Evolutionary conservation across 1,284 basidiomycete species (phyloP).

Genomic region (Porodaedalea pini): DNA sequence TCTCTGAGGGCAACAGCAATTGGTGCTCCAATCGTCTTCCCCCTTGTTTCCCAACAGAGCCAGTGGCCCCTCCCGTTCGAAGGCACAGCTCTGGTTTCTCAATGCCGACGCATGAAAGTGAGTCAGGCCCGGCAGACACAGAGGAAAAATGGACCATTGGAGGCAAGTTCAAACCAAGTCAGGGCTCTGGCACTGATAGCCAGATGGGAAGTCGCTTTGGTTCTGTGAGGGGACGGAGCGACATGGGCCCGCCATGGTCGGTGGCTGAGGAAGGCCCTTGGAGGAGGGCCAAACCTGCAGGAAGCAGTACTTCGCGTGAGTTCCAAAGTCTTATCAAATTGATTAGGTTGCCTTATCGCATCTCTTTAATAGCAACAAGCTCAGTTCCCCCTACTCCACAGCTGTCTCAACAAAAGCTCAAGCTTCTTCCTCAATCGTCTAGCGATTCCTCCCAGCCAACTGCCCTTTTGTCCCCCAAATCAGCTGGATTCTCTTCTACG

Average conservation of each 20-base stretch:
- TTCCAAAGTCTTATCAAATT: constrained; percentile 17
- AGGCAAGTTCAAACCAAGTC: constrained; percentile 61
- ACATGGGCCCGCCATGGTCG: constrained; percentile 45
- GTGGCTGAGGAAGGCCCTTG: constrained; percentile 57
- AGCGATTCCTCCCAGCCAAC: constrained; percentile 59
- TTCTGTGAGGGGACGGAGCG: constrained; percentile 44
- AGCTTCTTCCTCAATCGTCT: constrained; percentile 75
- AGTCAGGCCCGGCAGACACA: constrained; percentile 59
- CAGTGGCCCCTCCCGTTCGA: constrained; percentile 44
- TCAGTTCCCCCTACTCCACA: constrained; percentile 81
- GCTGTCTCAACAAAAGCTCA: constrained; percentile 71
- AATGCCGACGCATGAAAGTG: constrained; percentile 43
- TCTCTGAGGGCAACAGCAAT: constrained; percentile 58
- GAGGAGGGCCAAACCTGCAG: constrained; percentile 46
- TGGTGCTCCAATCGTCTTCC: constrained; percentile 66
- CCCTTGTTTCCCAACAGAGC: constrained; percentile 40
- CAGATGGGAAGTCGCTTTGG: constrained; percentile 48
- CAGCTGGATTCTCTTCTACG: constrained; percentile 42
- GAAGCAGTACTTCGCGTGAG: constrained; percentile 61
- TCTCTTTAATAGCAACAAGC: constrained; percentile 46
- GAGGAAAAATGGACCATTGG: constrained; percentile 76
- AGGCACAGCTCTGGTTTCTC: constrained; percentile 56
- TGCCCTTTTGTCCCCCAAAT: constrained; percentile 73
- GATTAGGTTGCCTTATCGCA: constrained; percentile 13
- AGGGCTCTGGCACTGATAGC: constrained; percentile 34